Evolutionary conservation across 169 alveolate species (phyloP), one percentile per base, ranked within the genome.

Genomic region (Cryptosporidium viatorum): DNA sequence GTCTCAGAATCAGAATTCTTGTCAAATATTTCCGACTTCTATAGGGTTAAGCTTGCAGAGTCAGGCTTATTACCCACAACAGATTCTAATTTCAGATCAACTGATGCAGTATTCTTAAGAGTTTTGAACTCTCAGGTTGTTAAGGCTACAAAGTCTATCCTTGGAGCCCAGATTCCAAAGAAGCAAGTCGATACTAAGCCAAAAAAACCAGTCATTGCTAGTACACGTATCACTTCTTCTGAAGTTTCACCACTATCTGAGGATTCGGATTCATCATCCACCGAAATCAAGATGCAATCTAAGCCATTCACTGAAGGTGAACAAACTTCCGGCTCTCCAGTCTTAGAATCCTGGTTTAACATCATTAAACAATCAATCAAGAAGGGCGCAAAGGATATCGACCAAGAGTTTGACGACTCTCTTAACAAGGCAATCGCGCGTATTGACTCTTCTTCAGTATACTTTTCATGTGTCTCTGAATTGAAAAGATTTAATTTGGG

Each of bases 281-380:
- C 84, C 0, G 85, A 71, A 23, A 8, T 23, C 43, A 55, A 12
- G 68, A 7, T 9, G 1, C 55, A 58, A 16, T 23, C 45, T 10
- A 45, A 18, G 39, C 23, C 45, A 14, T 7, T 3, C 6, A 5
- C 7, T 18, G 45, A 6, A 9, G 51, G 10, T 3, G 26, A 5
- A 16, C 85, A 3, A 8, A 0, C 68, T 26, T 26, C 26, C 16
- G 5, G 21, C 31, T 73, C 86, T 1, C 62, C 71, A n/a, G 71
- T 73, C 31, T 69, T 23, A 3, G 59, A 73, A 37, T 58, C 68
- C n/a, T 73, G 86, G 86, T 73, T 73, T 29, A 8, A 21, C 16
- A 33, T 71, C 16, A 16, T 73, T 23, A 51, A 58, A 10, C 71
- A 33, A 7, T 55, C 71, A 7, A 73, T 73, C 23, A 52, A 59